Base-by-base conservation (phyloP, 306 rosid species). In the Lupinus albus region DNA sequence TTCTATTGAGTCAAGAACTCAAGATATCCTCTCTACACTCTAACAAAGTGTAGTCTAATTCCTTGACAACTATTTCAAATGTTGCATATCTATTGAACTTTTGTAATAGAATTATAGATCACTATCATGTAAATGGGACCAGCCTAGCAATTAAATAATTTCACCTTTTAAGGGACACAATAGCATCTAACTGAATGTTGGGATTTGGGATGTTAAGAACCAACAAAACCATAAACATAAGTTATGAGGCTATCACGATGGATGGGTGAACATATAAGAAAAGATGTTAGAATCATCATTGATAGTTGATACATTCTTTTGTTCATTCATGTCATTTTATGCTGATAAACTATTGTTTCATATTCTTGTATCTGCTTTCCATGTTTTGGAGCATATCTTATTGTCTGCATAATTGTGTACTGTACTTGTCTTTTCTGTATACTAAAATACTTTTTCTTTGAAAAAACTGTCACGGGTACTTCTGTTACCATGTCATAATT, bases 381-480 rank as follows among this genome's bases (percentile, higher is more conserved):
- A 8, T 42, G 52, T 76, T 61, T 33, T 44, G 75, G 75, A 61
- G 21, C 30, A 61, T 46, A 8, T 70, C 49, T 17, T 33, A 12
- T 49, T 52, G 28, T 58, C 68, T 59, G 8, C 60, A 46, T 71
- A 39, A 6, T 47, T 61, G 52, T 45, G 12, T 51, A 33, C 6
- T 33, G 38, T 33, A 33, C 39, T 33, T 2, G 11, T 41, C 17
- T 41, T 61, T 63, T 47, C 47, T 73, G 17, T 41, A 11, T 16
- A 44, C 33, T 46, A 36, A 47, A 49, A 35, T 33, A 1, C 35
- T 45, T 69, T 76, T 55, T 61, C 12, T 7, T 9, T 5, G 2
- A 66, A 18, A 13, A 56, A 38, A 28, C 1, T 3, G 21, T 35
- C 54, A 70, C 32, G 14, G 32, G 44, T 32, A 56, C 54, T 70